phyloP scores from a whole-genome alignment of 257 asterid genomes.

The Gentiana straminea region DNA sequence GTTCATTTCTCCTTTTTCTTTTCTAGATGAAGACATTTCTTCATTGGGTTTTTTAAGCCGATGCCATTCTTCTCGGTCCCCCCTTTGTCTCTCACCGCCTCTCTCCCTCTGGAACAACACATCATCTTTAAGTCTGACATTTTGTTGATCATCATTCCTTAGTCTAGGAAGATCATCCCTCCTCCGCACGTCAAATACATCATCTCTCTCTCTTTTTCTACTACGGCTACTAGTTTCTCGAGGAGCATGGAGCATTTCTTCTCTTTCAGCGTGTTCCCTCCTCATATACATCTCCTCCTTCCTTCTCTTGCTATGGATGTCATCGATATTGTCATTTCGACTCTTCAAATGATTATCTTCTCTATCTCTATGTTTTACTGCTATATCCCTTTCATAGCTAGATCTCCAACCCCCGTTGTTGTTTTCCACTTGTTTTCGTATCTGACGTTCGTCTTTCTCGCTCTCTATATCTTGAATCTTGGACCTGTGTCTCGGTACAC shows the following conservation, averaged over 20 bases:
- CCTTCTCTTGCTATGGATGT: constrained; percentile 55
- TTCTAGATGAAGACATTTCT: constrained; percentile 39
- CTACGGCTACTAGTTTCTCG: constrained; percentile 60
- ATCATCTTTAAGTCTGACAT: constrained; percentile 65
- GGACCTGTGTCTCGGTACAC: constrained; percentile 40
- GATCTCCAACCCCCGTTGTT: constrained; percentile 42
- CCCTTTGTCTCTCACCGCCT: constrained; percentile 61
- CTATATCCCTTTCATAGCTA: constrained; percentile 44
- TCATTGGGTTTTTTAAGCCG: constrained; percentile 54
- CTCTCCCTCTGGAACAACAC: constrained; percentile 53
- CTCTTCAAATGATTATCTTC: constrained; percentile 36
- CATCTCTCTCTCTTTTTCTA: constrained; percentile 79
- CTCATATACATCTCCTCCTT: constrained; percentile 44
- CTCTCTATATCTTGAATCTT: constrained; percentile 52
- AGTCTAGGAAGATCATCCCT: constrained; percentile 52
- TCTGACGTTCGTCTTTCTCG: constrained; percentile 51
- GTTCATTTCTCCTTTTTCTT: constrained; percentile 67
- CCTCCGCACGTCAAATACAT: constrained; percentile 57
- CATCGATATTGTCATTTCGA: constrained; percentile 45
- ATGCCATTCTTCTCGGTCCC: constrained; percentile 86
- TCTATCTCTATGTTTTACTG: constrained; percentile 53
- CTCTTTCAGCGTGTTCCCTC: constrained; percentile 54
- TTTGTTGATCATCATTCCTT: constrained; percentile 56
- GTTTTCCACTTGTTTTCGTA: constrained; percentile 47
- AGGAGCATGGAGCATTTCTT: constrained; percentile 36